Evolutionary conservation across 441 rosid species (phyloP).

Genomic region (Populus trichocarpa): DNA sequence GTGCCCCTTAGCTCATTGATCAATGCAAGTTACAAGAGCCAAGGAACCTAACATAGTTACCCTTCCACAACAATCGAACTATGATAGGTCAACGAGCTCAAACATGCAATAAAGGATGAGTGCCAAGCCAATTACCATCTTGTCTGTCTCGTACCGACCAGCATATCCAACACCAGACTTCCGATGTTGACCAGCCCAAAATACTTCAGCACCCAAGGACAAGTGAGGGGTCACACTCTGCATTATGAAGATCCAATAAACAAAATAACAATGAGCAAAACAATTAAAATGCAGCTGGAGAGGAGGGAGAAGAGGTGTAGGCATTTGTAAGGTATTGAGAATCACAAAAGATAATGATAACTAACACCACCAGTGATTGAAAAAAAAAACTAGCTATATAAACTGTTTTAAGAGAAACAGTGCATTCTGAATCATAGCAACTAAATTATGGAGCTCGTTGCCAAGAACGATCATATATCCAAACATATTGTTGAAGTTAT

Average conservation of each 20-base stretch:
- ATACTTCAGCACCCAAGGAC: constrained; percentile 88
- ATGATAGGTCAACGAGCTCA: background rate
- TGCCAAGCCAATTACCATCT: constrained; percentile 61
- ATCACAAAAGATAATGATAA: background rate
- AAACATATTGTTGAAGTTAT: too few relatives aligned
- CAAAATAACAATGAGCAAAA: background rate
- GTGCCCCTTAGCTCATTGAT: background rate
- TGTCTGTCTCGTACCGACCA: constrained; percentile 84
- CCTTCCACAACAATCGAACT: background rate
- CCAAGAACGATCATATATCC: background rate
- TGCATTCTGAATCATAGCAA: background rate
- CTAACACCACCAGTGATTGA: background rate
- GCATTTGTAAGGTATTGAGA: background rate
- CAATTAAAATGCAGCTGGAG: background rate
- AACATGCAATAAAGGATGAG: background rate
- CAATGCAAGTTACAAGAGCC: background rate
- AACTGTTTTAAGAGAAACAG: background rate
- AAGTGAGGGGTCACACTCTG: constrained; percentile 75
- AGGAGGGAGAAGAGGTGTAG: background rate
- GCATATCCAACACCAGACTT: constrained; percentile 97
- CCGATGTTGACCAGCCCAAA: constrained; percentile 96
- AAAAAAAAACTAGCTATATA: background rate
- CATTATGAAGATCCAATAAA: constrained; percentile 22
- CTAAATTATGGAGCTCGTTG: background rate
- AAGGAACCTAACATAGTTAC: constrained; percentile 3